Base-by-base conservation (phyloP, 2,329 filamentous ascomycete genomes). In the Lachnellula willkommii region DNA sequence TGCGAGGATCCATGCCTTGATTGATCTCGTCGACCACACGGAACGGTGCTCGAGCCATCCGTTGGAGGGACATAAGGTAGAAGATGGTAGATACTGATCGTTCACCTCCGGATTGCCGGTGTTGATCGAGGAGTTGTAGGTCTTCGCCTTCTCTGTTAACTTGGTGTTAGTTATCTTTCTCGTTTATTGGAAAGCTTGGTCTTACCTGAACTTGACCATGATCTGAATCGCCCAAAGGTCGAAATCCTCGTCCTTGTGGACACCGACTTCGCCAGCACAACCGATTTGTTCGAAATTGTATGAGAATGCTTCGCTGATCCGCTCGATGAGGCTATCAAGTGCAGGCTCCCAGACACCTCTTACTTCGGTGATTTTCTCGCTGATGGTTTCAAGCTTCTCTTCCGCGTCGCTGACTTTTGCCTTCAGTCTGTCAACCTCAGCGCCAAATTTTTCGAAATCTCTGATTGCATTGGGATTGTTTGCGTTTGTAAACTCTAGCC, bases 21-120 rank as follows among this genome's bases (percentile, higher is more conserved):
- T 99, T 99, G 79, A 99, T 99, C 75, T 99, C 94, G 73, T 99
- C 94, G 57, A 99, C 94, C 50, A 99, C 93, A 52, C 94, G 90
- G 81, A 99, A 99, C 1, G 94, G 94, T 3, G 92, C 91, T 66
- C 91, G 88, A 15, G 94, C 93, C 66, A 99, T 85, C 50, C 89
- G 89, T 72, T 99, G 94, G 26, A 99, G 82, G 5, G 94, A 90
- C 92, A 99, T 97, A 55, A 99, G 89, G 75, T 95, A 99, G 79
- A 97, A 99, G 69, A 97, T 95, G 14, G 94, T 99, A 22, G 90
- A 95, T 22, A 99, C 93, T 24, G 94, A 90, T 57, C 94, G 88
- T 75, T 99, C 94, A 61, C 94, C 94, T 66, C 94, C 94, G 1
- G 93, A 97, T 72, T 99, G 94, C 5, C 94, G 89, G 70, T 97